Percentiles rank a stretch among this genome's conserved stretches.
Evolutionary conservation across 148 eudicot species (phyloP).

Genomic region (Silene latifolia): DNA sequence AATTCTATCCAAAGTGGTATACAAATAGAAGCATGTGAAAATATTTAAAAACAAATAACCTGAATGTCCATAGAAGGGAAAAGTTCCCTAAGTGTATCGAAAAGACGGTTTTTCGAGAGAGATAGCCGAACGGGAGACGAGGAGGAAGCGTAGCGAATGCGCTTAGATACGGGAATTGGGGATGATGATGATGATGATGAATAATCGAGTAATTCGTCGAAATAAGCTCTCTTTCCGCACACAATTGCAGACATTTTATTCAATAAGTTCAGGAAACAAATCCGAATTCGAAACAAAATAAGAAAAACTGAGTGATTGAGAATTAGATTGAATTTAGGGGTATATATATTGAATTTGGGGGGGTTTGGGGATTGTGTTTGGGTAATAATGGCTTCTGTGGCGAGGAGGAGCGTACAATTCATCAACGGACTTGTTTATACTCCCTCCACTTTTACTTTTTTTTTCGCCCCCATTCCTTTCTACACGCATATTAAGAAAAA

Average conservation of each 20-base stretch:
- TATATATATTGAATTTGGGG: too few species aligned
- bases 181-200: constrained; percentile 17
- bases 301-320: neutral
- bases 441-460: too few species aligned
- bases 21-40: neutral
- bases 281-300: neutral
- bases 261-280: neutral
- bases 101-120: constrained; percentile 17
- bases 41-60: constrained; percentile 20
- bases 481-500: too few species aligned
- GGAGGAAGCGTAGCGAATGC: constrained; percentile 45
- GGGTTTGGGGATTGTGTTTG: too few species aligned
- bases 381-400: too few species aligned
- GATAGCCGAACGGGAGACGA: constrained; percentile 52
- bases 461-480: too few species aligned
- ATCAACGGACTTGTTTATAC: too few species aligned
- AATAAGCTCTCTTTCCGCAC: constrained; percentile 74
- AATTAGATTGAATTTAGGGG: too few species aligned
- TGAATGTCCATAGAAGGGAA: constrained; percentile 53
- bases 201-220: constrained; percentile 40
- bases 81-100: constrained; percentile 37
- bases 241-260: constrained; percentile 60
- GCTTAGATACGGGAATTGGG: constrained; percentile 48
- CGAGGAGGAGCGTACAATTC: too few species aligned
- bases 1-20: too few species aligned